Base-by-base conservation (phyloP, 2,329 filamentous ascomycete genomes). In the Beauveria varroae region DNA sequence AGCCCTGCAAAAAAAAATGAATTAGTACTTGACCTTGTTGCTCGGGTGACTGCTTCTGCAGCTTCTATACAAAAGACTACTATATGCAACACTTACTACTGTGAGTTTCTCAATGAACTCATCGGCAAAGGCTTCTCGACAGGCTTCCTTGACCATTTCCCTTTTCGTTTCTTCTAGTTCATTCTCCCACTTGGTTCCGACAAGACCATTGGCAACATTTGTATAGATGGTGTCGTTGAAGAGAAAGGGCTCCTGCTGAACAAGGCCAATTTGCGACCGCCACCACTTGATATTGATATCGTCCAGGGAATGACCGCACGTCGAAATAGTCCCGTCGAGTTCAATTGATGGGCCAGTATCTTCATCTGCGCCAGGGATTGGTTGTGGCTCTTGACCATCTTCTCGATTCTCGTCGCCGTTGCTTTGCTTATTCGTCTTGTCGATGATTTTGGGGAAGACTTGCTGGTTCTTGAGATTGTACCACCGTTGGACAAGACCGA, bases 401-500 rank as follows among this genome's bases (percentile, higher is more conserved):
- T 34, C 65, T 14, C 68, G 68, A 3, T 67, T 63, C 1, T 62
- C 67, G 2, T 55, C 67, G 66, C 10, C 30, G 0, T 69, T 69
- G 24, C 70, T 70, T n/a, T 72, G 68, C 40, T 69, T 67, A 43
- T 73, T 71, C 67, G 72, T 76, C 64, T 71, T 72, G 62, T 72
- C 71, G 59, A 72, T 67, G 40, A 70, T 66, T 62, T 71, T 72
- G 22, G 72, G 77, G 30, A 85, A 78, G n/a, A 77, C 66, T 59
- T 80, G 73, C 62, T 85, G 79, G 5, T 80, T 76, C 41, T 80
- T 75, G 1, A 88, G 76, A 2, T 84, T 82, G 68, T 91, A 91
- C 86, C 87, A 91, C 37, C 87, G 78, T 68, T 91, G 85, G 3
- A 91, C 75, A 2, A 92, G 74, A 0, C 86, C 87, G 0, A 91